A percentile compares a stretch with the other conserved stretches of the same genome.
These are phyloP conservation scores for Cercospora sp. DNA, from an alignment of 2,329 filamentous ascomycete species.

Conservation along the genomic window DNA sequence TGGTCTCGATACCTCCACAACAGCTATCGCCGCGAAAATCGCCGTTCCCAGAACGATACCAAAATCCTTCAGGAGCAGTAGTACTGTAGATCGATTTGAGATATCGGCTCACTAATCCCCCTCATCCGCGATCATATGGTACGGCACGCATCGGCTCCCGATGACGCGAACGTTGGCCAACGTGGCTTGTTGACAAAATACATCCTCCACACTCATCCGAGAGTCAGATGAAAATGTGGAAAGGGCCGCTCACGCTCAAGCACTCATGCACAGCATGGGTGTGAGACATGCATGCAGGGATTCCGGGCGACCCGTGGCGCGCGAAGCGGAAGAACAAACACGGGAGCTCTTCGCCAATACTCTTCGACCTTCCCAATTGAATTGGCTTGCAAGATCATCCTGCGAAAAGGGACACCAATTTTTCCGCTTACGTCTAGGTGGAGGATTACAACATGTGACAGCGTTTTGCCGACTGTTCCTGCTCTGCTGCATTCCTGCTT, in stretches of 20 bases:
- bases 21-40: not conserved
- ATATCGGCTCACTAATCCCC: not conserved
- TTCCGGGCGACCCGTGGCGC: not conserved
- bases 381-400: not conserved
- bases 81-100: not conserved
- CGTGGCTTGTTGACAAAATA: not conserved
- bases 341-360: not conserved
- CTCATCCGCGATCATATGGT: not conserved
- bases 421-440: not conserved
- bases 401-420: not conserved
- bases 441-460: not conserved
- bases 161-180: not conserved
- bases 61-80: not conserved
- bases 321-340: not conserved
- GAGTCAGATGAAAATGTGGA: not conserved
- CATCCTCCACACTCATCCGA: not conserved
- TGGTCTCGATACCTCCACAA: not conserved
- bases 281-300: slow-evolving; percentile 11
- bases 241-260: not conserved
- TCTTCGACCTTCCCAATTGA: slow-evolving; percentile 3
- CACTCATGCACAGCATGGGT: not conserved
- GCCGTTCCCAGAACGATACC: not conserved
- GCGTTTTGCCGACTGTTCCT: not conserved
- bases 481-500: not conserved
- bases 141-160: not conserved